Evolutionary conservation across 441 rosid genomes (phyloP).

Genomic region (Gossypium davidsonii): DNA sequence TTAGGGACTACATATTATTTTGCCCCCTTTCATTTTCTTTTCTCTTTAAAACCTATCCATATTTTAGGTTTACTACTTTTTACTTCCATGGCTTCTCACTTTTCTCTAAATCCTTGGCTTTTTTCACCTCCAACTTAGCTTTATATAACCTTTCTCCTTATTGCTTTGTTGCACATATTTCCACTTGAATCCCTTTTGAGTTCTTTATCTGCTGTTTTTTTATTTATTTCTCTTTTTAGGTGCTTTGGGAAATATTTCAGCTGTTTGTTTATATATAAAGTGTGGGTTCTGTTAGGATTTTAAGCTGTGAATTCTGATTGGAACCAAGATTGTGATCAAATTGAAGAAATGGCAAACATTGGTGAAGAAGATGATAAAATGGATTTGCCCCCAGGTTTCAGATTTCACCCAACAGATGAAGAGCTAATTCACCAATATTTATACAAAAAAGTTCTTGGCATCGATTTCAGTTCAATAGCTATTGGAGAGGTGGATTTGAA

Average conservation of each 20-base stretch:
- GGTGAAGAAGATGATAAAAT: constrained; percentile 54
- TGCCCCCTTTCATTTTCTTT: too few relatives aligned
- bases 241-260: too few relatives aligned
- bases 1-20: too few relatives aligned
- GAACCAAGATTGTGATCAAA: too few relatives aligned
- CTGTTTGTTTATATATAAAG: too few relatives aligned
- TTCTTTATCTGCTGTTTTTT: not conserved
- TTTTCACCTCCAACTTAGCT: not conserved
- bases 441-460: constrained; percentile 57
- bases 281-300: not conserved
- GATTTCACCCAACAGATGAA: constrained; percentile 93
- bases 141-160: constrained; percentile 13
- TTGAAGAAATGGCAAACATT: constrained; percentile 39
- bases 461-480: constrained; percentile 51
- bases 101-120: constrained; percentile 21
- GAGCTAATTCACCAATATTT: constrained; percentile 80
- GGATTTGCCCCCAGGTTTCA: constrained; percentile 84
- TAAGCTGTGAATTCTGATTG: not conserved
- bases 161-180: constrained; percentile 9
- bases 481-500: constrained; percentile 87
- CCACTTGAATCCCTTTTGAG: constrained; percentile 14
- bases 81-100: constrained; percentile 22
- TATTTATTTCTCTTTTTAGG: too few relatives aligned
- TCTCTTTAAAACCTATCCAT: not conserved
- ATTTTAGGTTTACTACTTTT: constrained; percentile 22